Percentiles rank a stretch among this genome's conserved stretches.
Evolutionary conservation across 345 rosid genomes (phyloP).

Genomic region (Rhizophora mangle): DNA sequence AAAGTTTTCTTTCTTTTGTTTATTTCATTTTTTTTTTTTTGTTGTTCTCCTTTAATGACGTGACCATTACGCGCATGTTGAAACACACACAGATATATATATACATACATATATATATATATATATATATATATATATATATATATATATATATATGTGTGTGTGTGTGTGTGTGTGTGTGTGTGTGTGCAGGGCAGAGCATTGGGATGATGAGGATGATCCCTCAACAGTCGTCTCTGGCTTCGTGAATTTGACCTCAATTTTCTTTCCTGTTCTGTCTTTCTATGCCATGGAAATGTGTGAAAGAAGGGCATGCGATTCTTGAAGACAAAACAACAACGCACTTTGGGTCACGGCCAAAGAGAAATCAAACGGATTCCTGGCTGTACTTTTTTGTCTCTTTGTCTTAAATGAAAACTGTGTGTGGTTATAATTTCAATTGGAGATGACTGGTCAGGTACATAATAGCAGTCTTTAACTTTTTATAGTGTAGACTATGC

Average conservation of each 20-base stretch:
- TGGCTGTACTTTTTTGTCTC: not conserved
- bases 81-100: not conserved
- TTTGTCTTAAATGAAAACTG: not conserved
- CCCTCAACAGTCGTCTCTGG: not conserved
- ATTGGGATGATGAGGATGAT: not conserved
- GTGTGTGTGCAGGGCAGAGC: not conserved
- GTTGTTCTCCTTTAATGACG: slow-evolving; percentile 3
- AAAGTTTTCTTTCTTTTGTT: not conserved
- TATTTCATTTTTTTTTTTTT: not conserved
- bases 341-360: not conserved
- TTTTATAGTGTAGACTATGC: no score
- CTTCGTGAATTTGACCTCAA: slow-evolving; percentile 10
- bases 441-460: no score
- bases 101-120: no score
- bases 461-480: no score
- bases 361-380: not conserved
- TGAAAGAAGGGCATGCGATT: slow-evolving; percentile 3
- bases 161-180: no score
- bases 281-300: not conserved
- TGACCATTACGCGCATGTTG: slow-evolving; percentile 13
- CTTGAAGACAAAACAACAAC: slow-evolving; percentile 2
- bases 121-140: no score
- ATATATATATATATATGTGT: no score
- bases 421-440: no score
- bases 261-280: no score